Evolutionary conservation across 139 green algal species (phyloP), one percentile per base, ranked within the genome.

Genomic region (Astrephomene gubernaculifera): DNA sequence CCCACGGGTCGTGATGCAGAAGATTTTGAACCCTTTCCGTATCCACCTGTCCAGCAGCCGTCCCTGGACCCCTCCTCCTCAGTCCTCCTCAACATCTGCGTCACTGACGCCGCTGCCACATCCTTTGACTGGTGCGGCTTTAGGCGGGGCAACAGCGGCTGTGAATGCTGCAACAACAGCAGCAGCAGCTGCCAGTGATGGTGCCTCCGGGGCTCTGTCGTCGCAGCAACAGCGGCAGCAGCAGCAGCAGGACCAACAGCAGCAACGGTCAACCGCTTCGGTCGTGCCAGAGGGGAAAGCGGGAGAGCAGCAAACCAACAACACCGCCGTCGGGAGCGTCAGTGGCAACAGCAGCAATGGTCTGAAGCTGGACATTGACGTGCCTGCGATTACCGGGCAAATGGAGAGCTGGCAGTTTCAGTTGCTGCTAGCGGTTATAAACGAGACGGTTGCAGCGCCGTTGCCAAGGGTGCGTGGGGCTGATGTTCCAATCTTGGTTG

Each of bases 331-430:
- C 31, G n/a, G 43, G 39, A 39, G 36, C 73, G 33, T 6, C 36
- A 44, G 35, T 9, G 57, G 71, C 53, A 52, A 25, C 35, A 24
- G 53, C 31, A 44, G 21, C 70, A 80, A 44, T 4, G 79, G 72
- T 45, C 35, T 80, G n/a, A 63, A 88, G 57, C 64, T 92, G 53
- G 82, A 86, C 33, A 71, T 90, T 49, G 53, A 86, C 45, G 81
- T 93, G 38, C 90, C 87, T 0, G 85, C 87, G 36, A 91, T 82
- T 31, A 60, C 80, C 25, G 92, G 88, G 27, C 41, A 83, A 17
- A 89, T 96, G 87, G 93, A 96, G 83, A 83, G 79, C 65, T 67
- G 83, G 17, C 93, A 96, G 87, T 96, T 95, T 71, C 86, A 95
- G 35, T 83, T 96, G 38, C 74, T 96, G 39, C 65, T 90, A 31